These are phyloP conservation scores for Teratosphaeria nubilosa DNA, from an alignment of 2,329 filamentous ascomycete genomes.

Conservation along the genomic window DNA sequence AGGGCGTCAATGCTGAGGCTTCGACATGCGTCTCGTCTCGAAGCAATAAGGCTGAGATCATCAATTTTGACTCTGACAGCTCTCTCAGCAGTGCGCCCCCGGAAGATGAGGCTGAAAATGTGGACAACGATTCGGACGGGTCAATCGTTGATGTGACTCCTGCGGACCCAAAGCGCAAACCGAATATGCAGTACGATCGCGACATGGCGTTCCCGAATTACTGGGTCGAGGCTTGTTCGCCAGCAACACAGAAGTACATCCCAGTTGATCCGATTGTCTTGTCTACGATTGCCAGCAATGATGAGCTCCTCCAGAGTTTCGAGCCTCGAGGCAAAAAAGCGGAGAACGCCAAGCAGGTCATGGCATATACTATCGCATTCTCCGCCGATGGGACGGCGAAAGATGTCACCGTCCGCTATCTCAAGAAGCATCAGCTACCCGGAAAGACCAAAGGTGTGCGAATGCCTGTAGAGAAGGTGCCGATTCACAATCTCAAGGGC, in stretches of 20 bases:
- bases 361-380: conserved; percentile 79
- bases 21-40: conserved; percentile 10
- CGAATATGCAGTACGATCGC: conserved; percentile 51
- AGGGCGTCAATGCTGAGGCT: conserved; percentile 1
- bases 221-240: conserved; percentile 84
- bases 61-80: conserved; percentile 41
- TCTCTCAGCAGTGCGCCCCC: conserved; percentile 33
- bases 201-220: conserved; percentile 81
- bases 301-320: conserved; percentile 62
- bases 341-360: conserved; percentile 77
- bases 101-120: conserved; percentile 29
- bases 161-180: conserved; percentile 31
- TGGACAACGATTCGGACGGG: conserved; percentile 47
- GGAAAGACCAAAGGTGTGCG: conserved; percentile 83
- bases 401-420: conserved; percentile 85
- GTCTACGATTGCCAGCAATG: conserved; percentile 59
- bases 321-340: conserved; percentile 76
- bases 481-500: conserved; percentile 65
- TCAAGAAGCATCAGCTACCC: conserved; percentile 71
- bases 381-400: conserved; percentile 81
- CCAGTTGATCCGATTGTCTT: conserved; percentile 66
- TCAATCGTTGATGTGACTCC: conserved; percentile 49
- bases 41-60: conserved; percentile 28
- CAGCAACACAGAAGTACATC: conserved; percentile 66
- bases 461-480: conserved; percentile 67